Conservation (phyloP, 495 filamentous ascomycete species). For the Talaromyces liani region DNA sequence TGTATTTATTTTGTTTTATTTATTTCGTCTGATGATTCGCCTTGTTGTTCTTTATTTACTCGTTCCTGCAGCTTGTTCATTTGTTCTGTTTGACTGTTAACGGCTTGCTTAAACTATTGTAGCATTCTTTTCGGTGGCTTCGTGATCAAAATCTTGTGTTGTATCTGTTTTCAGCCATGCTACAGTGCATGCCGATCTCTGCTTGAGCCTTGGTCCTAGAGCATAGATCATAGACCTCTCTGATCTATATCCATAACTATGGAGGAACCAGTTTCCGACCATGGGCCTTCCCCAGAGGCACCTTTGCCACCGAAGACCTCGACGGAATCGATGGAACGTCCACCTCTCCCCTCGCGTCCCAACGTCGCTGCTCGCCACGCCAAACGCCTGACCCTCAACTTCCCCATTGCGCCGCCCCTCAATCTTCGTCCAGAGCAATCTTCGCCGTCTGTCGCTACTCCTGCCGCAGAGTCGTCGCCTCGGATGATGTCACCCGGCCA, state of each 20-base stretch:
- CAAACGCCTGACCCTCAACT: conserved; percentile 73
- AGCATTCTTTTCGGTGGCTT: not conserved
- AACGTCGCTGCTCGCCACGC: conserved; percentile 50
- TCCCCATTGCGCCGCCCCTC: conserved; percentile 53
- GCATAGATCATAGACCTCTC: not conserved
- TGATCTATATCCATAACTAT: not conserved
- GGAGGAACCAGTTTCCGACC: not conserved
- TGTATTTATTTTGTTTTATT: not conserved
- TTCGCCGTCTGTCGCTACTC: conserved; percentile 29
- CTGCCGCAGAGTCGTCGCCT: conserved; percentile 27
- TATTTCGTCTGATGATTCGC: not conserved
- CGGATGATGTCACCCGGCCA: conserved; percentile 21
- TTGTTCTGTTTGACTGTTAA: not conserved
- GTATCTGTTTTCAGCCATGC: not conserved
- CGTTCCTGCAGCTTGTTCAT: not conserved
- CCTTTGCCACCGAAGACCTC: not conserved
- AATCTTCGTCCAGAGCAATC: conserved; percentile 18
- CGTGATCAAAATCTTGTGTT: not conserved
- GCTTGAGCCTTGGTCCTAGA: not conserved
- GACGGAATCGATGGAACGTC: conserved; percentile 25
- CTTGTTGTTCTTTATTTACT: not conserved
- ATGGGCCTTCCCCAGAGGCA: conserved; percentile 3
- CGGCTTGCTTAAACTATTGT: not conserved
- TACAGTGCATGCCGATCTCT: not conserved
- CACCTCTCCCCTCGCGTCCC: conserved; percentile 46